Percentiles rank a stretch among this genome's conserved stretches.
These are phyloP conservation scores for Phylloporus scabripes DNA, from an alignment of 768 basidiomycete genomes.

Conservation along the genomic window DNA sequence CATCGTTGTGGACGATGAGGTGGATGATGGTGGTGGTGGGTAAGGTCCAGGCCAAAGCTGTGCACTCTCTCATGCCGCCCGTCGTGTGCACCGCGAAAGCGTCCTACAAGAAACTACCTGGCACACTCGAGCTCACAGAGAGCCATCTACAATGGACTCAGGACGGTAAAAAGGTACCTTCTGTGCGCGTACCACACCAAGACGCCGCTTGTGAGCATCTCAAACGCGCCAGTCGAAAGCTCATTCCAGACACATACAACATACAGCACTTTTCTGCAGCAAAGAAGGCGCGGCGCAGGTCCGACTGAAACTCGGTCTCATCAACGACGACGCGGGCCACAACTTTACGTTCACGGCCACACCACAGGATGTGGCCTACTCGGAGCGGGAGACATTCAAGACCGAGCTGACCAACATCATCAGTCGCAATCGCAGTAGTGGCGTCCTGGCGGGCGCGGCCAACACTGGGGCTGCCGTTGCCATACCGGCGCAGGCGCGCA, in stretches of 20 bases:
- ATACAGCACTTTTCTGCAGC: conserved; percentile 74
- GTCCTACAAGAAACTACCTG: conserved; percentile 78
- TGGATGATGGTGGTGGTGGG: neutral
- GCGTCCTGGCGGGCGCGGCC: conserved; percentile 12
- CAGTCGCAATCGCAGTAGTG: conserved; percentile 55
- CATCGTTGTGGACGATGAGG: conserved; percentile 7
- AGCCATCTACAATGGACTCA: conserved; percentile 76
- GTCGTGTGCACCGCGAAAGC: conserved; percentile 68
- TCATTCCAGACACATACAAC: neutral
- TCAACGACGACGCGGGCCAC: conserved; percentile 66
- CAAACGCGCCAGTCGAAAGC: neutral
- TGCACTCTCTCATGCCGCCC: conserved; percentile 43
- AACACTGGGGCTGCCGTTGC: conserved; percentile 11
- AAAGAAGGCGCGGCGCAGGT: conserved; percentile 80
- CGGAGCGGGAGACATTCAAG: conserved; percentile 82
- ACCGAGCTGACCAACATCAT: conserved; percentile 72
- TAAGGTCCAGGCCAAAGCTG: neutral
- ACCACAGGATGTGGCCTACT: conserved; percentile 53
- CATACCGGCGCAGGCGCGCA: conserved; percentile 18
- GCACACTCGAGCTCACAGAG: conserved; percentile 70
- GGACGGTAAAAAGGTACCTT: conserved; percentile 58
- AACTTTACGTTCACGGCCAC: conserved; percentile 73
- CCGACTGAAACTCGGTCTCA: conserved; percentile 66
- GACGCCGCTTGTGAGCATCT: conserved; percentile 52
- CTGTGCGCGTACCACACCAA: conserved; percentile 55